Conservation (phyloP, 257 asterid species). For the Ilex aquifolium region DNA sequence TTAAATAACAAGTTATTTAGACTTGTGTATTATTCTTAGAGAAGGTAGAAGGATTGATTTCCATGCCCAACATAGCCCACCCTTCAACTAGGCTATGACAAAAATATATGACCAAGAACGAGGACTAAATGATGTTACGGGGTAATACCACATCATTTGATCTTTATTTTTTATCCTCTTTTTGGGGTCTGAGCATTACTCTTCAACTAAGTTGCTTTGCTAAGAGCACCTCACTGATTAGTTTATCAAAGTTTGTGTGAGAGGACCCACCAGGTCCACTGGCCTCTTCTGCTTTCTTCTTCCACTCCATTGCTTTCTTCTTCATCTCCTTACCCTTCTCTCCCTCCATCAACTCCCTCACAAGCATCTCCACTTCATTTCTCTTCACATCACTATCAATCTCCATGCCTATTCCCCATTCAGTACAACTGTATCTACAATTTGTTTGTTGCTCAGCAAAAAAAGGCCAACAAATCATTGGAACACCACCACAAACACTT, state of each 20-base stretch:
- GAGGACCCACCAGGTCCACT: slow-evolving; percentile 28
- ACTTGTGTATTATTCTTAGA: too few relatives aligned
- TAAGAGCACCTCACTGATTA: slow-evolving; percentile 20
- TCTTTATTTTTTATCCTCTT: too few relatives aligned
- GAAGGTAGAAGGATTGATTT: too few relatives aligned
- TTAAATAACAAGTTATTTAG: too few relatives aligned
- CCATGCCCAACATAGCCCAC: too few relatives aligned
- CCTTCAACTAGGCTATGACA: too few relatives aligned
- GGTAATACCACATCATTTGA: too few relatives aligned
- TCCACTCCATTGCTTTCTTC: slow-evolving; percentile 36
- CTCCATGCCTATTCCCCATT: slow-evolving; percentile 52
- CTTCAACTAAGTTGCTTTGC: too few relatives aligned
- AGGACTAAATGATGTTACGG: too few relatives aligned
- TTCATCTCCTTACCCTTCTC: slow-evolving; percentile 44
- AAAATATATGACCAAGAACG: too few relatives aligned
- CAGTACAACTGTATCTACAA: slow-evolving; percentile 36
- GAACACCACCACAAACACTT: slow-evolving; percentile 36
- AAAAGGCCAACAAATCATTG: slow-evolving; percentile 51
- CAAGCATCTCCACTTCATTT: slow-evolving; percentile 40
- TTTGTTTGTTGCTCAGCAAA: slow-evolving; percentile 55
- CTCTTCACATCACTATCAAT: slow-evolving; percentile 39
- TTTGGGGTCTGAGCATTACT: too few relatives aligned
- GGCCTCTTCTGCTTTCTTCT: slow-evolving; percentile 37
- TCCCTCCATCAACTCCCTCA: slow-evolving; percentile 46
- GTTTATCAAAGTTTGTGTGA: slow-evolving; percentile 17